Percentiles rank a stretch among this genome's conserved stretches.
phyloP scores from a whole-genome alignment of 306 rosid genomes.

The Coriaria nepalensis region DNA sequence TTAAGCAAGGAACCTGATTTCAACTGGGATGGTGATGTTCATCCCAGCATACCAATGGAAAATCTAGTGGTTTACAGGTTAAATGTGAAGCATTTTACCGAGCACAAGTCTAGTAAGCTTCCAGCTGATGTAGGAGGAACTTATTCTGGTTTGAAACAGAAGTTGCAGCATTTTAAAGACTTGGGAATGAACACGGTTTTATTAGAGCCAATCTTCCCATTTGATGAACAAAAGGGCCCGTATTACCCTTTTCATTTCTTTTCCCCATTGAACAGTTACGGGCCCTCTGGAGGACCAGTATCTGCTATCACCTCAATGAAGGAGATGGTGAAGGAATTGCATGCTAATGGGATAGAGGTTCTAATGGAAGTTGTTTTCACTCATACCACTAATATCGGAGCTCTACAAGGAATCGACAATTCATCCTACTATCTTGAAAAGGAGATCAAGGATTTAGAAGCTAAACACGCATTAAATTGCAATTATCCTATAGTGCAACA shows the following conservation, averaged over 20 bases:
- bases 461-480: conserved; percentile 45
- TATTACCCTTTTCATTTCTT: conserved; percentile 80
- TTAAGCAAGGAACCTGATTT: conserved; percentile 51
- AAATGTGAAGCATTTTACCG: conserved; percentile 51
- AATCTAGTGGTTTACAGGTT: conserved; percentile 55
- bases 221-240: conserved; percentile 60
- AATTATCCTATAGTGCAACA: conserved; percentile 69
- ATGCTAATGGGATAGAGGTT: conserved; percentile 78
- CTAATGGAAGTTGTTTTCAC: conserved; percentile 81
- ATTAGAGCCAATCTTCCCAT: conserved; percentile 69
- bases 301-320: conserved; percentile 56
- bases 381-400: conserved; percentile 45
- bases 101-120: conserved; percentile 52
- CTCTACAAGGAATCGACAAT: conserved; percentile 72
- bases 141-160: conserved; percentile 64
- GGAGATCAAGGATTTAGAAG: conserved; percentile 22
- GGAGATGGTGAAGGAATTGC: conserved; percentile 73
- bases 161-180: conserved; percentile 60
- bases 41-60: conserved; percentile 40
- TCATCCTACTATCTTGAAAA: conserved; percentile 39
- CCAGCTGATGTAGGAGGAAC: conserved; percentile 55
- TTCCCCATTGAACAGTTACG: conserved; percentile 43
- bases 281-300: conserved; percentile 48
- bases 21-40: conserved; percentile 54
- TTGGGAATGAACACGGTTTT: conserved; percentile 71